Evolutionary conservation across 768 basidiomycete genomes (phyloP).

Genomic region (Pleurotus tuoliensis): DNA sequence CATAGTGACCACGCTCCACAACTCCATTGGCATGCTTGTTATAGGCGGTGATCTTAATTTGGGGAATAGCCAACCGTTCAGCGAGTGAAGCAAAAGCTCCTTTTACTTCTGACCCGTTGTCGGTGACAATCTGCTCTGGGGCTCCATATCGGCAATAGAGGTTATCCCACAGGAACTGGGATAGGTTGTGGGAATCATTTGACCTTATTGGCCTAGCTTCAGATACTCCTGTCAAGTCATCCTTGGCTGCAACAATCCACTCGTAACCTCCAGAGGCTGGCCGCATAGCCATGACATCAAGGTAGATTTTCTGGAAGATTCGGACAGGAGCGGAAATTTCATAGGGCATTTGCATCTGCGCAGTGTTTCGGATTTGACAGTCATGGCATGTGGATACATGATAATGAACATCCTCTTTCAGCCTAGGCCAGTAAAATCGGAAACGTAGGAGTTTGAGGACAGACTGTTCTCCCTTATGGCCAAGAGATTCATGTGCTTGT

Average conservation of each 20-base stretch:
- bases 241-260: slow-evolving; percentile 21
- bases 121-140: slow-evolving; percentile 20
- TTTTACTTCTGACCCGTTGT: slow-evolving; percentile 23
- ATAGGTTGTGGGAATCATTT: slow-evolving; percentile 12
- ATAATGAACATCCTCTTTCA: slow-evolving; percentile 18
- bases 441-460: slow-evolving; percentile 9
- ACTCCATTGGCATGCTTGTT: slow-evolving; percentile 33
- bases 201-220: slow-evolving; percentile 24
- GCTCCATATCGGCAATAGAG: slow-evolving; percentile 29
- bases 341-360: slow-evolving; percentile 14
- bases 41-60: slow-evolving; percentile 28
- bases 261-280: slow-evolving; percentile 13
- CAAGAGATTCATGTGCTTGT: slow-evolving; percentile 19
- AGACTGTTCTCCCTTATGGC: slow-evolving; percentile 20
- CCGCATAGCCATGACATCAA: slow-evolving; percentile 25
- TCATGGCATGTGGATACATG: slow-evolving; percentile 21
- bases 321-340: slow-evolving; percentile 6
- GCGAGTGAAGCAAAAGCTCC: slow-evolving; percentile 15
- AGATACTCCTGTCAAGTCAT: slow-evolving; percentile 24
- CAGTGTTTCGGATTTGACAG: slow-evolving; percentile 18
- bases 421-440: slow-evolving; percentile 24
- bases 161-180: slow-evolving; percentile 27
- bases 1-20: slow-evolving; percentile 29
- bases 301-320: slow-evolving; percentile 18
- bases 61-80: slow-evolving; percentile 13